Percentiles rank a stretch among this genome's conserved stretches.
Evolutionary conservation across 2,329 filamentous ascomycete species (phyloP).

Genomic region (Cercospora nicotianae): DNA sequence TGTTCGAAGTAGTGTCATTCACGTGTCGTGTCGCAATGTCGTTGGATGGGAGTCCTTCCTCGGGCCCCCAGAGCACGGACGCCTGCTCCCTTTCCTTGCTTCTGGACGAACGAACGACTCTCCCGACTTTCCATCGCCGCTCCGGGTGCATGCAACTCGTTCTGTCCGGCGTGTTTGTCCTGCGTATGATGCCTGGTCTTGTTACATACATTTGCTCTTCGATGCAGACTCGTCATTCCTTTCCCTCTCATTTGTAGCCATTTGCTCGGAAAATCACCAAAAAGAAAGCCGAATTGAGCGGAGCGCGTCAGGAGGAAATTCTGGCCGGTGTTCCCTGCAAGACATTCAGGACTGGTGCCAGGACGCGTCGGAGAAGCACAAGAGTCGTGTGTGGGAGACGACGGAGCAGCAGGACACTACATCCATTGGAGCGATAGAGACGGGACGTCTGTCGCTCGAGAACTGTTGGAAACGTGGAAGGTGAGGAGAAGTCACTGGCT

Average conservation of each 20-base stretch:
- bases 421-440: slow-evolving; percentile 14
- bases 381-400: background rate
- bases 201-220: slow-evolving; percentile 8
- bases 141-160: slow-evolving; percentile 1
- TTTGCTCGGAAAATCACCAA: slow-evolving; percentile 7
- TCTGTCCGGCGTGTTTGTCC: background rate
- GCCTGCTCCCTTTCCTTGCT: slow-evolving; percentile 5
- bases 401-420: background rate
- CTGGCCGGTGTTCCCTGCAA: slow-evolving; percentile 5
- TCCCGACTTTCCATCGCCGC: background rate
- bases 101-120: slow-evolving; percentile 3
- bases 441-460: slow-evolving; percentile 18
- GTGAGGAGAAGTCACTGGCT: slow-evolving; percentile 9
- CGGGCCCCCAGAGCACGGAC: background rate
- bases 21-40: slow-evolving; percentile 11
- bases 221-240: slow-evolving; percentile 17
- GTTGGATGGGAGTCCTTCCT: slow-evolving; percentile 7
- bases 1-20: slow-evolving; percentile 1
- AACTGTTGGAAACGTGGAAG: slow-evolving; percentile 20
- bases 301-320: slow-evolving; percentile 18
- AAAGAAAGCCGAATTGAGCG: background rate
- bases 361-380: slow-evolving; percentile 14
- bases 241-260: slow-evolving; percentile 19
- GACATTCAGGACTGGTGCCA: background rate
- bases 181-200: slow-evolving; percentile 11